These are phyloP conservation scores for Emmonsiellopsis sp. DNA, from an alignment of 2,329 filamentous ascomycete species.

Conservation along the genomic window DNA sequence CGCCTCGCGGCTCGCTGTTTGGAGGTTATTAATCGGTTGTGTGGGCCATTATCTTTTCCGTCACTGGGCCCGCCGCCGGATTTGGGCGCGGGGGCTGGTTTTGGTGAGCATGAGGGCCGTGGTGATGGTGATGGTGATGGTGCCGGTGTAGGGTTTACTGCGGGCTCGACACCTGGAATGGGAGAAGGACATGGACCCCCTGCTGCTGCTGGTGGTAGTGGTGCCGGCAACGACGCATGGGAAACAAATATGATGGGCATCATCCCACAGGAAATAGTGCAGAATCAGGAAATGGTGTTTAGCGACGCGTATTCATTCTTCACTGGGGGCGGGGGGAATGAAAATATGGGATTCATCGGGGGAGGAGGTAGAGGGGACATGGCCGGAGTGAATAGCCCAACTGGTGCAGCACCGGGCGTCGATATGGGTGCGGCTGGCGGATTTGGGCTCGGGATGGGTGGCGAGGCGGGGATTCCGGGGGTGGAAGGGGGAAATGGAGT, in stretches of 20 bases:
- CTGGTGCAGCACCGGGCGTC: background rate
- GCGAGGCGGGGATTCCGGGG: background rate
- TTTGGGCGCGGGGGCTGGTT: background rate
- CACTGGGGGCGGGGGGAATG: background rate
- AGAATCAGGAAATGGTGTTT: constrained; percentile 1
- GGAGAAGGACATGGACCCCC: background rate
- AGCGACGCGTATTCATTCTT: constrained; percentile 1
- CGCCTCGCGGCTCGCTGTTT: constrained; percentile 1
- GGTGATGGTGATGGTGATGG: background rate
- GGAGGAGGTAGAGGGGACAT: no score
- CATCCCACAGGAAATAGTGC: background rate
- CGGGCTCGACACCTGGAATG: background rate
- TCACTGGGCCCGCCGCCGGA: background rate
- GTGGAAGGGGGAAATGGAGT: background rate
- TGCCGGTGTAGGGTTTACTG: background rate
- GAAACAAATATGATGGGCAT: background rate
- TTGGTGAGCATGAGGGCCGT: background rate
- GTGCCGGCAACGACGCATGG: background rate
- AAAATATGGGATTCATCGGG: background rate
- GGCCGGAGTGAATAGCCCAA: no score
- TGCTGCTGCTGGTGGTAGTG: background rate
- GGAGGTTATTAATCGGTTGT: background rate
- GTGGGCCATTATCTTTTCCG: background rate
- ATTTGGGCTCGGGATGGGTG: background rate
- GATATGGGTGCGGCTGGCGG: background rate